Evolutionary conservation across 257 asterid species (phyloP).

Genomic region (Gentiana dahurica): DNA sequence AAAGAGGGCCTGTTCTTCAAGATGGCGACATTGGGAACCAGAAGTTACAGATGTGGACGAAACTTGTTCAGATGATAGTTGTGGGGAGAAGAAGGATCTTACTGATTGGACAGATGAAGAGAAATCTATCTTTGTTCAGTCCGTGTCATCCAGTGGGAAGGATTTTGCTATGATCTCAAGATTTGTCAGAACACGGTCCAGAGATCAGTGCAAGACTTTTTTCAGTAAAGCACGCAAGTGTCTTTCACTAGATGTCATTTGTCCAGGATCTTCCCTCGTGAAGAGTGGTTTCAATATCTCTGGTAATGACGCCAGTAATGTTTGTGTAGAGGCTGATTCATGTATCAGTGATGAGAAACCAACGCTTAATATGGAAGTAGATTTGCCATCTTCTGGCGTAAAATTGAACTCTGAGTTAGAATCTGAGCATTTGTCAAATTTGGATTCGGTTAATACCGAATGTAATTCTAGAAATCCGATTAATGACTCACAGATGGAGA

Average conservation of each 20-base stretch:
- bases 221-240: slow-evolving; percentile 83
- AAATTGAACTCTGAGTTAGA: slow-evolving; percentile 21
- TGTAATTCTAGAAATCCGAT: slow-evolving; percentile 16
- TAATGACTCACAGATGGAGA: slow-evolving; percentile 22
- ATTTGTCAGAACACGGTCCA: slow-evolving; percentile 53
- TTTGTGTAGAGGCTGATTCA: slow-evolving; percentile 40
- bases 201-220: slow-evolving; percentile 79
- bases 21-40: slow-evolving; percentile 51
- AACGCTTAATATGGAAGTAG: slow-evolving; percentile 30
- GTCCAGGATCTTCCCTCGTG: slow-evolving; percentile 27
- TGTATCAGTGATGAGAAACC: slow-evolving; percentile 33
- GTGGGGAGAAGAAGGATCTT: slow-evolving; percentile 58
- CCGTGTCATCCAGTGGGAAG: slow-evolving; percentile 66
- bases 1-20: slow-evolving; percentile 39
- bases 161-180: slow-evolving; percentile 66
- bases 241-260: slow-evolving; percentile 56
- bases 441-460: slow-evolving; percentile 25
- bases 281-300: slow-evolving; percentile 45
- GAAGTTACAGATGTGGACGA: slow-evolving; percentile 66
- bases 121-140: slow-evolving; percentile 58
- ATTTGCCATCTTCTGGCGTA: slow-evolving; percentile 20
- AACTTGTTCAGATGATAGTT: slow-evolving; percentile 85
- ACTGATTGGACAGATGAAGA: slow-evolving; percentile 92
- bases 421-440: slow-evolving; percentile 17
- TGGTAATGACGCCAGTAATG: slow-evolving; percentile 59